Conservation (phyloP, 179 eudicot species). For the Silene vulgaris region DNA sequence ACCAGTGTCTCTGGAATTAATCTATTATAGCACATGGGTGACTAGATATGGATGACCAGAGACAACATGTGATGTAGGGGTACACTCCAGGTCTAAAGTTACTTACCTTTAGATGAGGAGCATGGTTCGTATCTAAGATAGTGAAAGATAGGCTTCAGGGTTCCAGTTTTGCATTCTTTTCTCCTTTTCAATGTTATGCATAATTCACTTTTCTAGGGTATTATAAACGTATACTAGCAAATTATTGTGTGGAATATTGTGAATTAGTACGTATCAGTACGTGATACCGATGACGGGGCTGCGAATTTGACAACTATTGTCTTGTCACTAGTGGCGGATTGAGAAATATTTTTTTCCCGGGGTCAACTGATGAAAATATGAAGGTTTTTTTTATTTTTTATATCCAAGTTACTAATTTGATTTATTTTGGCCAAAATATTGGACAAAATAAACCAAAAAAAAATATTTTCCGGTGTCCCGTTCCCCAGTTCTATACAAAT, state of each 20-base stretch:
- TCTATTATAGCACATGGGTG: not conserved
- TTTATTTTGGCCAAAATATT: no score
- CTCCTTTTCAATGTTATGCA: not conserved
- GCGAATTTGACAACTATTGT: not conserved
- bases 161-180: no score
- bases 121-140: not conserved
- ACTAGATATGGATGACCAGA: not conserved
- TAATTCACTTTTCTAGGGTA: not conserved
- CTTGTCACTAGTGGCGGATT: not conserved
- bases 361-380: no score
- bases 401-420: no score
- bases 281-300: not conserved
- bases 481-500: no score
- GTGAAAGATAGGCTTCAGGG: constrained; percentile 1
- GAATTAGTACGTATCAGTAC: not conserved
- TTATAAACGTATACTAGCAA: not conserved
- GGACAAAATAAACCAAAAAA: no score
- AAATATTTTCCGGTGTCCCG: no score
- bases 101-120: not conserved
- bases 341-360: no score
- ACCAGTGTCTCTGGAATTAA: not conserved
- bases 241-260: not conserved
- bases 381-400: no score
- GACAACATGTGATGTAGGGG: not conserved
- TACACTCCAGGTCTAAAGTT: not conserved